phyloP scores from a whole-genome alignment of 2,329 filamentous ascomycete genomes.

The Cryphonectria parasitica region DNA sequence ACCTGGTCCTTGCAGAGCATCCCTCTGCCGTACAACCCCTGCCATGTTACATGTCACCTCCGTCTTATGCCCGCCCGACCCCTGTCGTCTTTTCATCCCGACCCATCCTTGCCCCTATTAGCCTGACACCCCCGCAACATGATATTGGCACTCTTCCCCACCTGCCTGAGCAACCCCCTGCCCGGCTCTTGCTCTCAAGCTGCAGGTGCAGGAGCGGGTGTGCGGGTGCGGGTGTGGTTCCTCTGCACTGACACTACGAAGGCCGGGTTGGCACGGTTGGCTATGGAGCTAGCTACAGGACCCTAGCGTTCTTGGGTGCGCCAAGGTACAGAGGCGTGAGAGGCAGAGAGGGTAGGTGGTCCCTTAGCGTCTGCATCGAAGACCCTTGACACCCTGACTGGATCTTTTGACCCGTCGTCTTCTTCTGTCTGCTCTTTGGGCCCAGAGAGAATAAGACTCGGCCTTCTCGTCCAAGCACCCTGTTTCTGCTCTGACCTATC shows the following conservation, averaged over 20 bases:
- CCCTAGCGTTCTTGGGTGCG: slow-evolving; percentile 2
- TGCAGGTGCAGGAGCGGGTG: slow-evolving; percentile 12
- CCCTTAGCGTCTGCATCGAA: slow-evolving; percentile 4
- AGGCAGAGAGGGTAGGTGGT: slow-evolving; percentile 31
- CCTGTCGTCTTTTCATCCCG: slow-evolving; percentile 2
- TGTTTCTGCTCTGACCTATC: slow-evolving; percentile 28
- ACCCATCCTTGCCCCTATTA: slow-evolving; percentile 5
- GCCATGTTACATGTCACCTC: slow-evolving; percentile 5
- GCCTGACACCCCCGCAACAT: slow-evolving; percentile 12
- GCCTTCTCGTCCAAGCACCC: not conserved
- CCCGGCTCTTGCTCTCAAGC: slow-evolving; percentile 14
- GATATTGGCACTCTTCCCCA: slow-evolving; percentile 12
- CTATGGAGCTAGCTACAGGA: not conserved
- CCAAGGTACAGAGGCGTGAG: slow-evolving; percentile 32
- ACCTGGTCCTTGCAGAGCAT: not conserved
- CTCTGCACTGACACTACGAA: slow-evolving; percentile 6
- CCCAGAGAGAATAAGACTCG: slow-evolving; percentile 15
- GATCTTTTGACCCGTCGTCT: not conserved
- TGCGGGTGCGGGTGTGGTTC: slow-evolving; percentile 11
- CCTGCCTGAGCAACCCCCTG: slow-evolving; percentile 2
- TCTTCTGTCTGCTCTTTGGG: slow-evolving; percentile 27
- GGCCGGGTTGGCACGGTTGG: slow-evolving; percentile 3
- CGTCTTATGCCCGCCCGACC: slow-evolving; percentile 13
- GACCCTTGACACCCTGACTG: slow-evolving; percentile 8
- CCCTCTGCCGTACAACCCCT: not conserved